Evolutionary conservation across 129 eudicot genomes (phyloP), one percentile per base, ranked within the genome.

Genomic region (Chrysanthemum seticuspe): DNA sequence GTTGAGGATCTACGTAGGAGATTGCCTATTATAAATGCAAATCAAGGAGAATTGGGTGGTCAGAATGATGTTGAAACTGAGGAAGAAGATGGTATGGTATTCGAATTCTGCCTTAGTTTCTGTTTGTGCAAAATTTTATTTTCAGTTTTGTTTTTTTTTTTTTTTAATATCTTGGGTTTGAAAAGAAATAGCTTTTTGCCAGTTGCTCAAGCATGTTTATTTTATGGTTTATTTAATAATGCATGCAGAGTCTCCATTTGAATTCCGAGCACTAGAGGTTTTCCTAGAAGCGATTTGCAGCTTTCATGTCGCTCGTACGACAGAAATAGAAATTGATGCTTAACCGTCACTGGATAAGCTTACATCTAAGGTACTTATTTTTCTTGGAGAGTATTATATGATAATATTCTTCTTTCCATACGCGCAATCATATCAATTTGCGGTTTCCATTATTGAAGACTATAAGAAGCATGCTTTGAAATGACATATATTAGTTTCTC

Each of bases 261-360:
- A 93, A 74, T 93, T 93, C 47, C 86, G 86, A 50, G 98, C 96
- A 65, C 84, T 93, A 52, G 98, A 93, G 83, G 96, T 93, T 36
- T 90, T 96, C 47, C 74, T 93, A 81, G 96, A 93, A 76, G 91
- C 95, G 64, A 89, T 93, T 10, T 93, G 98, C 83, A 93, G 96
- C 67, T 87, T 80, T 74, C 98, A 82, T 74, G 85, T 90, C 69
- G 96, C 96, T 13, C 96, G 96, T 59, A 84, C 90, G 6, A 85
- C 90, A 23, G 95, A 93, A 79, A 65, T 93, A 74, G 98, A 93
- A 84, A 85, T 85, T 10, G 96, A 87, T 75, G 96, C 92, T 52
- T 89, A 93, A 62, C 98, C 98, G 27, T 92, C 95, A 65, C 71
- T 93, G 75, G 98, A 93, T 82, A 87, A 85, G 85, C 92, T 93